Evolutionary conservation across 1,139 yeast species (phyloP), one percentile per base, ranked within the genome.

Genomic region (Saccharomyces hybrid): DNA sequence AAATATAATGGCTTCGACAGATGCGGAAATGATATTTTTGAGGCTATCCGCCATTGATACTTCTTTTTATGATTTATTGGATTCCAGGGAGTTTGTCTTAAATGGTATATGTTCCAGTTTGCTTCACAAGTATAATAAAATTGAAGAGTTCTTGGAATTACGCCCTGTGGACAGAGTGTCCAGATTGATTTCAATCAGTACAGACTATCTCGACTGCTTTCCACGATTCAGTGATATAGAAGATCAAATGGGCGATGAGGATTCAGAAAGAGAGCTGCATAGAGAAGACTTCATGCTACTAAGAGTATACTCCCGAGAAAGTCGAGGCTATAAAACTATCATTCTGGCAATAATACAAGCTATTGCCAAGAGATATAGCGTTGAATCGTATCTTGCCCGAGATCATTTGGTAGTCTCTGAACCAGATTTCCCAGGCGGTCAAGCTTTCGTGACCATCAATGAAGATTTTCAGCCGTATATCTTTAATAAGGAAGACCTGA

Each of bases 231-330:
- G n/a, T 21, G 41, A 48, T 12, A 14, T 11, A 12, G 11, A 12
- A 8, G 16, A n/a, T 21, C 16, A 28, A 21, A 27, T 29, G 27
- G 28, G 50, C 47, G 12, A 48, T 54, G 42, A 42, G 46, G 12
- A 24, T 32, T 4, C 47, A 41, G 49, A 12, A 47, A 41, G 53
- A 24, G 49, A 55, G 38, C 48, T 55, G 32, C 58, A 49, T 49
- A 42, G 62, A 21, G 69, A 66, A 46, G 66, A 64, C 51, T 57
- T 60, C 47, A 59, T 64, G 56, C 47, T 66, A 14, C 52, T 64
- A n/a, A 56, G 70, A 48, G 59, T 66, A 1, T 66, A 65, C 53
- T 59, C 66, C 2, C 62, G 66, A 6, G 70, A 66, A 49, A 53
- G 61, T 1, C 55, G 54, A 32, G 68, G 69, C 3, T 61, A 61